Base-by-base conservation (phyloP, 2,329 filamentous ascomycete genomes). In the Xylaria sp. region DNA sequence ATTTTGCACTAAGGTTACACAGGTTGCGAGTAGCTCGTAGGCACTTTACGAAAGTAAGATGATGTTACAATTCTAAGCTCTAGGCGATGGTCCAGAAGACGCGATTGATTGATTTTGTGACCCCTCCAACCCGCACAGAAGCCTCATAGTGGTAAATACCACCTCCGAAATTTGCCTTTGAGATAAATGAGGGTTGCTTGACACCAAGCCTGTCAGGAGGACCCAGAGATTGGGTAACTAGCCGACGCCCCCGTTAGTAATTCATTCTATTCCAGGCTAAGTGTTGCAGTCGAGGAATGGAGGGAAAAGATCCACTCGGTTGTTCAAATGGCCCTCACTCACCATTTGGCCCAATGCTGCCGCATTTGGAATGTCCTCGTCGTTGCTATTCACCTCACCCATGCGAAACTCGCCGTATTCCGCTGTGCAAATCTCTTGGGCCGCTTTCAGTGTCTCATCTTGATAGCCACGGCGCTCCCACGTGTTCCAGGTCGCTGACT, bases 391-490 rank as follows among this genome's bases (percentile, higher is more conserved):
- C 1, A 25, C 35, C 17, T 60, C 46, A 17, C 9, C 35, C 46
- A 29, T 55, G 10, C 41, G 46, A 35, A 56, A 61, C 17, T 47
- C 46, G 19, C 11, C 48, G 23, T 29, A 56, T 35, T 61, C 58
- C 25, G 21, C 11, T 3, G 40, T 5, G 27, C 53, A 61, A 7
- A 61, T 56, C 6, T 61, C 58, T 15, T 56, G 38, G 2, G 53
- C 58, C 11, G 52, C 40, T 29, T 53, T 61, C 10, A 61, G n/a
- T 1, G 25, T 47, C 35, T 55, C 38, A 10, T 52, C 58, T 37
- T 61, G 46, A 15, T 61, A 61, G 3, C 58, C 52, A 10, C 58
- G 53, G 13, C 58, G 58, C 19, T 61, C 46, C 53, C 54, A 52
- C 1, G 35, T 10, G 13, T 27, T 53, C 58, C 58, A 61, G 7